Base-by-base conservation (phyloP, 257 asterid species). In the Asclepias syriaca region DNA sequence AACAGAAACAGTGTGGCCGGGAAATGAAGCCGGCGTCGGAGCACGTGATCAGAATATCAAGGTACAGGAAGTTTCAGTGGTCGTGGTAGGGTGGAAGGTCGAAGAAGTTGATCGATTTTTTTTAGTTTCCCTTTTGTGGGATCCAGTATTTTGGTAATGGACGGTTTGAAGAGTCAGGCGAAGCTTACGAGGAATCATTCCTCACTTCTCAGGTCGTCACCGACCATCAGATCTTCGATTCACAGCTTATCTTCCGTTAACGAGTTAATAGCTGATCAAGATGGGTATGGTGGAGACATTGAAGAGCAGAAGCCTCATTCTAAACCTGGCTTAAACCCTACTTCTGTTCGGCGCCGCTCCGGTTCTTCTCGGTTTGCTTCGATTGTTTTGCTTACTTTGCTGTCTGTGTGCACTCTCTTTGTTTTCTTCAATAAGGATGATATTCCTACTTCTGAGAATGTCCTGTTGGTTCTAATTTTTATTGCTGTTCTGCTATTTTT, bases 251-350 rank as follows among this genome's bases (percentile, higher is more conserved):
- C 96, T 39, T 93, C 97, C 34, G 86, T 88, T 75, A 84, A 74
- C 78, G 96, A 89, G 88, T 87, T 88, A 64, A 69, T 77, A 14
- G 64, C 84, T 32, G 90, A 85, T 79, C 82, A 80, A 0, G 88
- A 83, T 10, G 74, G 71, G 1, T 80, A 75, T 16, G 93, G 58
- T 8, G 65, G 37, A 64, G 86, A 95, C 80, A 79, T 92, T 57
- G 99, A 95, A 81, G 99, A 95, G 70, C 99, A 92, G 82, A 95
- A 95, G 89, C 97, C 87, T 5, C 99, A 95, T 22, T 81, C 77
- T 73, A 85, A 68, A 29, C 90, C 88, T 70, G 76, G 86, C 67
- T 58, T 73, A 6, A 13, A 73, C 43, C 37, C 87, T 0, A 15
- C 76, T 19, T 16, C 51, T 45, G 53, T 70, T 19, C 55, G 27